Evolutionary conservation across 2,329 filamentous ascomycete genomes (phyloP).

Genomic region (Ophiocordyceps camponoti-floridani): DNA sequence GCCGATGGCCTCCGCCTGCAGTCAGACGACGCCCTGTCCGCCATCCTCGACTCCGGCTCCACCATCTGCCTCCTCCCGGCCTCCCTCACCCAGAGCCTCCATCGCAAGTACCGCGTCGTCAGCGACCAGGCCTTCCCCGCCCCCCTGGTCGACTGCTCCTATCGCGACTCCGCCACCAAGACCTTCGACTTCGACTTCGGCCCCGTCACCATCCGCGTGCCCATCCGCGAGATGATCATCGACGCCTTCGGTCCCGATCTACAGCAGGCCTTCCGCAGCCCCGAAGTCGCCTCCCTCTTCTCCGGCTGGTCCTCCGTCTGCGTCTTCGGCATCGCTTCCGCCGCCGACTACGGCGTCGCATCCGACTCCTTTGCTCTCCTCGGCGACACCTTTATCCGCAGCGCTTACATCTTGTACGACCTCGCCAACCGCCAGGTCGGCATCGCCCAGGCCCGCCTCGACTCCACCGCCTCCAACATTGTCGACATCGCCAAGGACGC

Average conservation of each 20-base stretch:
- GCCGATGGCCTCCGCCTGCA: conserved; percentile 17
- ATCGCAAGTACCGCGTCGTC: conserved; percentile 32
- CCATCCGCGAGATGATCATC: conserved; percentile 34
- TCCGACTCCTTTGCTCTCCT: conserved; percentile 22
- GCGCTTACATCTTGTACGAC: conserved; percentile 39
- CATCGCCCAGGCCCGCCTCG: conserved; percentile 33
- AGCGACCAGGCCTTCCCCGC: conserved; percentile 21
- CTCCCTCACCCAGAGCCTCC: conserved; percentile 31
- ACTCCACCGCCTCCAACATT: conserved; percentile 23
- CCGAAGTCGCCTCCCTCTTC: conserved; percentile 11
- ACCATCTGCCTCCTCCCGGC: conserved; percentile 52
- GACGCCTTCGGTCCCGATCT: conserved; percentile 23
- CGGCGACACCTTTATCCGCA: conserved; percentile 40
- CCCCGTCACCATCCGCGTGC: conserved; percentile 27
- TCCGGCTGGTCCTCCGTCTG: conserved; percentile 26
- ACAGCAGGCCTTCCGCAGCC: conserved; percentile 21
- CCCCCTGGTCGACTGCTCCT: conserved; percentile 32
- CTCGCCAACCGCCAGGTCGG: conserved; percentile 29
- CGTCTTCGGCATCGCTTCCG: conserved; percentile 34
- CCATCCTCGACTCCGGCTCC: conserved; percentile 58
- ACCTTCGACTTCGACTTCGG: conserved; percentile 34
- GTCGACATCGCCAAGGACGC: conserved; percentile 23
- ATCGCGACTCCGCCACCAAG: conserved; percentile 23
- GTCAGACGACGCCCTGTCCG: conserved; percentile 20
- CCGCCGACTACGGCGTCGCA: conserved; percentile 14